Evolutionary conservation across 768 basidiomycete genomes (phyloP).

Genomic region (Boletus pseudopeckii): DNA sequence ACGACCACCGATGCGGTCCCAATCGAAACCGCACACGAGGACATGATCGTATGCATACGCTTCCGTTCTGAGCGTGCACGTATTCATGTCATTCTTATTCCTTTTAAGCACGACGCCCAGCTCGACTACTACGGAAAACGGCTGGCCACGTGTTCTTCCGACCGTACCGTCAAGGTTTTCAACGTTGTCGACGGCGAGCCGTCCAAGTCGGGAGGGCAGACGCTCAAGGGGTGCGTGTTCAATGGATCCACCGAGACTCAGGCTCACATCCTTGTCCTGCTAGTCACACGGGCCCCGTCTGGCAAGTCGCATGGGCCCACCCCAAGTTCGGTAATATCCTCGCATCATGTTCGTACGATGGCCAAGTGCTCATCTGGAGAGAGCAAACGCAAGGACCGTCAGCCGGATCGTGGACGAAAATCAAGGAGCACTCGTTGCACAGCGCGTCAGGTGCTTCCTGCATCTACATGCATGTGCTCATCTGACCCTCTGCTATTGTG

Average conservation of each 20-base stretch:
- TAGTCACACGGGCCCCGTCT: slow-evolving; percentile 96
- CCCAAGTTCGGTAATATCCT: slow-evolving; percentile 96
- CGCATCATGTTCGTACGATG: slow-evolving; percentile 98
- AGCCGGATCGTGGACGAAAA: slow-evolving; percentile 79
- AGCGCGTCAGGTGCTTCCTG: slow-evolving; percentile 79
- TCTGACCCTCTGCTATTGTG: not conserved
- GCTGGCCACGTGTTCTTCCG: slow-evolving; percentile 94
- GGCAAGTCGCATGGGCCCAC: slow-evolving; percentile 98
- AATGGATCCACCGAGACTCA: not conserved
- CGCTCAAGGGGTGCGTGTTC: slow-evolving; percentile 69
- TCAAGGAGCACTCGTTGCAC: slow-evolving; percentile 94
- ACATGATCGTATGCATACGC: slow-evolving; percentile 78
- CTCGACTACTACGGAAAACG: slow-evolving; percentile 97
- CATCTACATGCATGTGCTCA: not conserved
- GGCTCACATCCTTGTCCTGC: not conserved
- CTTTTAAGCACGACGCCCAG: slow-evolving; percentile 87
- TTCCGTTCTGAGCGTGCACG: no score
- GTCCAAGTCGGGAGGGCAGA: slow-evolving; percentile 63
- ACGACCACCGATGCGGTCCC: slow-evolving; percentile 67
- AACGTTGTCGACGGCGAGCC: slow-evolving; percentile 89
- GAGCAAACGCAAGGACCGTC: slow-evolving; percentile 60
- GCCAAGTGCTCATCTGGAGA: slow-evolving; percentile 98
- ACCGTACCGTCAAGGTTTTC: slow-evolving; percentile 92
- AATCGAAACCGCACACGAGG: slow-evolving; percentile 95
- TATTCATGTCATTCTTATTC: not conserved